Conservation (phyloP, 441 rosid species). For the Adansonia gregorii region DNA sequence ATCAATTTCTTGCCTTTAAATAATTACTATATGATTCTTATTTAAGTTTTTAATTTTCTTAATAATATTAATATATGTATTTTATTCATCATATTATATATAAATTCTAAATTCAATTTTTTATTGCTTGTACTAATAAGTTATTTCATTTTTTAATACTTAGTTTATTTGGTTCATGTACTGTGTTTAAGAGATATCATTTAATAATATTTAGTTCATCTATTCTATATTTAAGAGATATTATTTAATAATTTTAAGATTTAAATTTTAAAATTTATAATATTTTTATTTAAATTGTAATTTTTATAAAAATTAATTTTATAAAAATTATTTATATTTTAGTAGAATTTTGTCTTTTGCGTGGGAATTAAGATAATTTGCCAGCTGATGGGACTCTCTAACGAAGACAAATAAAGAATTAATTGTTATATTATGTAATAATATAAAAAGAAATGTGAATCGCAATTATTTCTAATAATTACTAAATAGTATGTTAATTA, state of each 20-base stretch:
- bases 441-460: neutral
- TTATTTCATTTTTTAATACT: neutral
- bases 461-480: neutral
- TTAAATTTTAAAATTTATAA: too few species aligned
- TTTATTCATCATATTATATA: neutral
- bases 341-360: neutral
- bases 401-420: neutral
- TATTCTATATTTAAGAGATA: too few species aligned
- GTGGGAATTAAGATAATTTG: conserved; percentile 22
- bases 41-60: neutral
- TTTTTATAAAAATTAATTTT: neutral
- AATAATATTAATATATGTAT: too few species aligned
- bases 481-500: neutral
- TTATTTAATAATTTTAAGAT: too few species aligned
- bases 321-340: neutral
- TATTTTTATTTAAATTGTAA: too few species aligned
- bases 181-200: too few species aligned
- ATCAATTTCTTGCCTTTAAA: neutral
- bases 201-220: too few species aligned
- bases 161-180: too few species aligned
- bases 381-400: conserved; percentile 26
- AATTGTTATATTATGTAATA: neutral
- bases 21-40: neutral
- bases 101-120: neutral
- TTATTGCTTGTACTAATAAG: neutral